Percentiles rank a stretch among this genome's conserved stretches.
phyloP scores from a whole-genome alignment of 2,329 filamentous ascomycete genomes.

The Pyricularia sp. region DNA sequence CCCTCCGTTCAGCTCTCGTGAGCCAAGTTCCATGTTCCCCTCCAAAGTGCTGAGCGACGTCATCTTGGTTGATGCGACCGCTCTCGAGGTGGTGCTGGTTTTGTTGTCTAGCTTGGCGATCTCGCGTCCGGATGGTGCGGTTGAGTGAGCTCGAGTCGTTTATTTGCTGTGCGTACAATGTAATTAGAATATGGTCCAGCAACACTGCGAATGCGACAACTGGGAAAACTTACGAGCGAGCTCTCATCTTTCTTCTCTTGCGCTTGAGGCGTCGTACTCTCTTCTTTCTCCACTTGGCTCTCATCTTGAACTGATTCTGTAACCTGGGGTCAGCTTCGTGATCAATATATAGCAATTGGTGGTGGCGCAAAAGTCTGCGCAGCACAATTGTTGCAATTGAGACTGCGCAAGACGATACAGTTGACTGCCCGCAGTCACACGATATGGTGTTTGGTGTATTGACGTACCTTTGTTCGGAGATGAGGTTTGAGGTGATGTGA shows the following conservation, averaged over 20 bases:
- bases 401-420: background rate
- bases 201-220: background rate
- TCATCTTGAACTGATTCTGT: conserved; percentile 47
- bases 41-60: background rate
- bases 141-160: conserved; percentile 2
- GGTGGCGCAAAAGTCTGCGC: background rate
- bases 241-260: conserved; percentile 99
- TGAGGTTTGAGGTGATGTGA: conserved; percentile 2
- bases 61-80: background rate
- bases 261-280: conserved; percentile 97
- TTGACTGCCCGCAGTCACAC: background rate
- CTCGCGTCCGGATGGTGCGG: conserved; percentile 1
- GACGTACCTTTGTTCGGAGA: conserved; percentile 2
- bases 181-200: background rate
- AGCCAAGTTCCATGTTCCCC: background rate
- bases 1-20: background rate
- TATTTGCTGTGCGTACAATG: background rate
- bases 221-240: conserved; percentile 69
- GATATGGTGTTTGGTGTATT: background rate
- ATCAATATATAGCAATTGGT: conserved; percentile 6
- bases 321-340: background rate
- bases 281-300: conserved; percentile 99
- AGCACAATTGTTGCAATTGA: background rate
- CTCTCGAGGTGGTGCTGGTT: background rate
- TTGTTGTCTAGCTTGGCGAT: background rate